These are phyloP conservation scores for Corymbia maculata DNA, from an alignment of 345 rosid genomes.

Conservation along the genomic window DNA sequence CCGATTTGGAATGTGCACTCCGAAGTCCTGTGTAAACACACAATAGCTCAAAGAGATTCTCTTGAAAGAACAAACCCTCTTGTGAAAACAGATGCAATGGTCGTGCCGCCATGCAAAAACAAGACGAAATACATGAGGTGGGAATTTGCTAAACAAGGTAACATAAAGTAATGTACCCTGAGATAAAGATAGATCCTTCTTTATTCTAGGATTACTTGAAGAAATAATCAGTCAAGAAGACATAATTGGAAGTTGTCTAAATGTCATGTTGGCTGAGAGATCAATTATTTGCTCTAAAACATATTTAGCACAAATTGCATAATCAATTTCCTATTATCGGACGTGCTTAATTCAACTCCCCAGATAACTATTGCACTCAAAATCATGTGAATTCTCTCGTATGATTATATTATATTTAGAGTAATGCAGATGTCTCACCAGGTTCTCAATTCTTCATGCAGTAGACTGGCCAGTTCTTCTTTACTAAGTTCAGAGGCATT, in stretches of 20 bases:
- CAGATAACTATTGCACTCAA: neutral
- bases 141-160: neutral
- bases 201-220: neutral
- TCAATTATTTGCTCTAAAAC: neutral
- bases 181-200: neutral
- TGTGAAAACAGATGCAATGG: neutral
- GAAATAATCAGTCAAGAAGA: neutral
- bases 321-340: neutral
- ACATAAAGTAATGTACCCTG: neutral
- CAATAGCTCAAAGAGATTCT: neutral
- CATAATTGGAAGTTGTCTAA: neutral
- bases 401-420: slow-evolving; percentile 46
- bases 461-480: slow-evolving; percentile 31
- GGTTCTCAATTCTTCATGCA: slow-evolving; percentile 47
- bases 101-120: neutral
- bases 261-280: neutral
- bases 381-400: neutral
- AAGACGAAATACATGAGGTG: neutral
- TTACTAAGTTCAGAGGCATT: slow-evolving; percentile 45
- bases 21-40: neutral
- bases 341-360: neutral
- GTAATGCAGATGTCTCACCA: slow-evolving; percentile 47
- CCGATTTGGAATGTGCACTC: slow-evolving; percentile 66
- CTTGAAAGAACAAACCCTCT: neutral
- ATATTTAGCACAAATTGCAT: neutral